Base-by-base conservation (phyloP, 2,329 filamentous ascomycete species). In the Dactylellina leptospora region DNA sequence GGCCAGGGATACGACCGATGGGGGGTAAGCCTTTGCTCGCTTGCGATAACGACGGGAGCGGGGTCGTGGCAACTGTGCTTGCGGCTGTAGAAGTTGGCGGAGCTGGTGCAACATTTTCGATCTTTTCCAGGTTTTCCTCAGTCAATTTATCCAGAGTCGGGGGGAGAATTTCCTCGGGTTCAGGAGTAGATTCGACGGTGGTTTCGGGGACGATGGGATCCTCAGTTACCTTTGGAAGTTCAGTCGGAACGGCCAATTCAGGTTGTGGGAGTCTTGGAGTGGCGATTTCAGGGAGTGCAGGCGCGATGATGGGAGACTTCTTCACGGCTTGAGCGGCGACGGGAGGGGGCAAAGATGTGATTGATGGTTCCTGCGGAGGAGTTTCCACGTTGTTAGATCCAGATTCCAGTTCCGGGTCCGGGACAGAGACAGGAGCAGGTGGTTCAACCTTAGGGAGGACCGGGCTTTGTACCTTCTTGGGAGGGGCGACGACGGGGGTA, bases 91-190 rank as follows among this genome's bases (percentile, higher is more conserved):
- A 90, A 59, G 91, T 93, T 48, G 88, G 85, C 18, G 89, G 86
- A 40, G 91, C 90, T 64, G 87, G 83, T 44, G 93, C 96, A 62
- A 85, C 85, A 81, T 97, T 93, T 75, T 88, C 89, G 76, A 97
- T 85, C 81, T 93, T 91, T 80, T 96, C 93, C 66, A 97, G 89
- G 81, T 97, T 97, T 76, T 88, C 89, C 82, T 93, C 88, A 25
- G 93, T 97, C 75, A 97, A 77, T 76, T 85, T 82, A 56, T 83
- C 78, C 25, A 81, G 78, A 76, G 84, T 82, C 75, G 81, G 79
- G 55, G 82, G 80, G 22, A 82, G 79, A 30, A 79, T 80, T 70
- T 82, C 79, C n/a, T 80, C 77, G 76, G 85, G 82, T 69, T 79
- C 77, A 20, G 75, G 70, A 48, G 77, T 53, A 33, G 51, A 62